Conservation (phyloP, 2,329 filamentous ascomycete genomes). For the Microascus cirrosus region DNA sequence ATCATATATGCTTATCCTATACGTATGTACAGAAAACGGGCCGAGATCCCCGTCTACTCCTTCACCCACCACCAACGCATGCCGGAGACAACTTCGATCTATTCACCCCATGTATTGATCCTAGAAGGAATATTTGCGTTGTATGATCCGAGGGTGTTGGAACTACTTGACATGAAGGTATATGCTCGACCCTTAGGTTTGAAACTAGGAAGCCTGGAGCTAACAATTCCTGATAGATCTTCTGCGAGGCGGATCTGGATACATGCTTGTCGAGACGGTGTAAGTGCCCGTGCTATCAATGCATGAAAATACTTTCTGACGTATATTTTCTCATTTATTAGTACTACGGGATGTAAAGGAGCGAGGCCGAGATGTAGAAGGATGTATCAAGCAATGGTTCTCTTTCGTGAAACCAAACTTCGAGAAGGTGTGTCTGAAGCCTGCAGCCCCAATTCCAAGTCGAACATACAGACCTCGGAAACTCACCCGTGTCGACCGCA, state of each 20-base stretch:
- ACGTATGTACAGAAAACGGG: constrained; percentile 54
- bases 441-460: background rate
- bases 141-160: constrained; percentile 74
- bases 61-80: constrained; percentile 83
- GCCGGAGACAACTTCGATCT: constrained; percentile 73
- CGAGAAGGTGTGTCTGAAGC: constrained; percentile 44
- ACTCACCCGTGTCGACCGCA: constrained; percentile 13
- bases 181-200: constrained; percentile 5
- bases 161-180: constrained; percentile 84
- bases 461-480: background rate
- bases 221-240: constrained; percentile 48
- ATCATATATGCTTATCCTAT: background rate
- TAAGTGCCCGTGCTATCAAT: constrained; percentile 28
- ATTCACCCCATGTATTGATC: constrained; percentile 91
- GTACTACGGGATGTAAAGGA: constrained; percentile 82
- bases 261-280: constrained; percentile 82
- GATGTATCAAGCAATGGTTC: constrained; percentile 98
- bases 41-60: constrained; percentile 90
- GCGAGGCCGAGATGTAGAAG: constrained; percentile 82
- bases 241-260: constrained; percentile 91
- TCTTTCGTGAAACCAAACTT: constrained; percentile 94
- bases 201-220: background rate
- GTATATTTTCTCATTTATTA: constrained; percentile 19
- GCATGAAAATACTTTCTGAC: background rate
- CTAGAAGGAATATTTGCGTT: constrained; percentile 93